Conservation (phyloP, 2,329 filamentous ascomycete genomes). For the Cladosporium velox region DNA sequence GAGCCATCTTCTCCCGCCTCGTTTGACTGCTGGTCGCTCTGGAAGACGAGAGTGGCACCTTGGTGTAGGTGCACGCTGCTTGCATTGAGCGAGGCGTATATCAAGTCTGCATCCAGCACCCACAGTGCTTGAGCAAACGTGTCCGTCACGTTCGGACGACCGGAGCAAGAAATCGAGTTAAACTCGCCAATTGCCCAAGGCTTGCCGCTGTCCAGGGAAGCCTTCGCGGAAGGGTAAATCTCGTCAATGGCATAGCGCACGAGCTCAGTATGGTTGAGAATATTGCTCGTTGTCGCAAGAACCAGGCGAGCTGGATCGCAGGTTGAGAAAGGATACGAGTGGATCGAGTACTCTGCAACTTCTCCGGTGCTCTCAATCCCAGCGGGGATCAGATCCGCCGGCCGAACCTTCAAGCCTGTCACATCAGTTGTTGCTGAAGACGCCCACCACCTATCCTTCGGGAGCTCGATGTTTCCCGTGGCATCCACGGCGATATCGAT, state of each 20-base stretch:
- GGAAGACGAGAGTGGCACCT: slow-evolving; percentile 35
- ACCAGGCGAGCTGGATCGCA: slow-evolving; percentile 31
- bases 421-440: slow-evolving; percentile 35
- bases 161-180: slow-evolving; percentile 46
- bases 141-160: slow-evolving; percentile 44
- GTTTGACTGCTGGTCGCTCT: slow-evolving; percentile 34
- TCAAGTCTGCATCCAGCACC: slow-evolving; percentile 43
- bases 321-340: slow-evolving; percentile 36
- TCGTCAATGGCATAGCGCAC: slow-evolving; percentile 32
- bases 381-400: slow-evolving; percentile 34
- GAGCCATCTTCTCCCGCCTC: slow-evolving; percentile 32
- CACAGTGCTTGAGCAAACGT: slow-evolving; percentile 46
- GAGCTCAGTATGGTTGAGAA: slow-evolving; percentile 35
- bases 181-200: slow-evolving; percentile 43
- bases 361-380: slow-evolving; percentile 31
- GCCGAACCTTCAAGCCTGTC: slow-evolving; percentile 32
- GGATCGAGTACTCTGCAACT: slow-evolving; percentile 35
- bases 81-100: slow-evolving; percentile 44
- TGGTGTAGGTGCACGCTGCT: slow-evolving; percentile 42
- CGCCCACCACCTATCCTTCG: slow-evolving; percentile 32
- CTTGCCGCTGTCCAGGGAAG: slow-evolving; percentile 32
- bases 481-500: slow-evolving; percentile 33
- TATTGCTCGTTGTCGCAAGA: slow-evolving; percentile 33
- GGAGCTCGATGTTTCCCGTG: slow-evolving; percentile 13
- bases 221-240: slow-evolving; percentile 34